These are phyloP conservation scores for Coemansia sp. DNA, from an alignment of 192 early-diverging fungal genomes.

Conservation along the genomic window DNA sequence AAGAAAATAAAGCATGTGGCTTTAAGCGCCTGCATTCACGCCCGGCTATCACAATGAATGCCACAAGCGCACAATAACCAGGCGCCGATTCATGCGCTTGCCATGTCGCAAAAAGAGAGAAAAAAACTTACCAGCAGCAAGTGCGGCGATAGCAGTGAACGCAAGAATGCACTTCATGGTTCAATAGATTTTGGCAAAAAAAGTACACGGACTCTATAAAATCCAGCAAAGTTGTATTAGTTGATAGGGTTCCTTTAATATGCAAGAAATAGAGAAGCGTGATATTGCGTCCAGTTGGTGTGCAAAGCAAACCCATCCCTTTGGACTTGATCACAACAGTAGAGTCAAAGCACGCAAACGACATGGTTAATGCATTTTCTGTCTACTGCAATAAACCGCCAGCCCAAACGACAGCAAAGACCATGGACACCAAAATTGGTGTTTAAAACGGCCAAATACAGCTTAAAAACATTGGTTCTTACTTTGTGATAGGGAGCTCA, in stretches of 20 bases:
- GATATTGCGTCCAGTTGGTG: background rate
- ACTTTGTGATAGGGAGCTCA: background rate
- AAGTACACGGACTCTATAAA: background rate
- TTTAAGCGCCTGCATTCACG: too few relatives aligned
- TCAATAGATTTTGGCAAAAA: background rate
- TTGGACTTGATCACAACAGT: background rate
- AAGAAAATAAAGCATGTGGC: background rate
- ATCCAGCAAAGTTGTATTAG: too few relatives aligned
- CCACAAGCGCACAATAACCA: too few relatives aligned
- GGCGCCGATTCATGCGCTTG: too few relatives aligned
- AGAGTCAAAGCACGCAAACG: background rate
- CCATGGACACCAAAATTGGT: too few relatives aligned
- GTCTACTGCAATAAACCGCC: constrained; percentile 10
- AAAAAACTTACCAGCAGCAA: constrained; percentile 42
- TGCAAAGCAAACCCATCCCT: background rate
- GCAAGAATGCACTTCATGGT: constrained; percentile 48
- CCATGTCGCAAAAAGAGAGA: background rate
- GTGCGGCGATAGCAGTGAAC: constrained; percentile 33
- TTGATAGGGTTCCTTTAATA: background rate
- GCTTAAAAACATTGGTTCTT: too few relatives aligned
- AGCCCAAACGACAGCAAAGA: background rate
- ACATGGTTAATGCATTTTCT: background rate
- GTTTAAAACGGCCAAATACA: too few relatives aligned
- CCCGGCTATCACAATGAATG: too few relatives aligned
- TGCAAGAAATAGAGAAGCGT: background rate